A percentile compares a stretch with the other conserved stretches of the same genome.
Evolutionary conservation across 2,329 filamentous ascomycete species (phyloP).

Genomic region (Pyrenophora tritici-repentis): DNA sequence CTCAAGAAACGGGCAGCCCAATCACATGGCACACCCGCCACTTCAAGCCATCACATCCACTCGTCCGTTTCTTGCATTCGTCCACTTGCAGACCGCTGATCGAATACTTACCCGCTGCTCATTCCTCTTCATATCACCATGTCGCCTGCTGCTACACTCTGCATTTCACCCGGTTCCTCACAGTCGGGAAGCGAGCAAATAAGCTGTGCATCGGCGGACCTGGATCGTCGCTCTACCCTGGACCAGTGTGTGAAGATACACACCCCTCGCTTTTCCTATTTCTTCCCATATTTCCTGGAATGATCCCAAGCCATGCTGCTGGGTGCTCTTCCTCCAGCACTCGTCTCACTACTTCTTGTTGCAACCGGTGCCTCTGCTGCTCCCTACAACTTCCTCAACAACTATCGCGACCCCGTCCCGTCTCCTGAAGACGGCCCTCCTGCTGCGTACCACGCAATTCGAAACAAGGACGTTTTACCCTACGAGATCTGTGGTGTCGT

Average conservation of each 20-base stretch:
- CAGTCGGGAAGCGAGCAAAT: constrained; percentile 23
- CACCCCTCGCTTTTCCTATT: constrained; percentile 11
- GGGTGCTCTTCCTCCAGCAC: constrained; percentile 29
- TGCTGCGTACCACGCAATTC: constrained; percentile 34
- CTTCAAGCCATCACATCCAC: constrained; percentile 31
- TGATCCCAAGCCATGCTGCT: constrained; percentile 33
- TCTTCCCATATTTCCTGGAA: constrained; percentile 8
- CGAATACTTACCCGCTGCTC: constrained; percentile 27
- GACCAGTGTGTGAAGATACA: constrained; percentile 14
- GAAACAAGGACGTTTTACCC: constrained; percentile 65
- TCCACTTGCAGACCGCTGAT: constrained; percentile 35
- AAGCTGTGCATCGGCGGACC: constrained; percentile 13
- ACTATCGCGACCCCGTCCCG: constrained; percentile 34
- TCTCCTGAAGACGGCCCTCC: constrained; percentile 38
- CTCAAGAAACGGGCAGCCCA: constrained; percentile 34
- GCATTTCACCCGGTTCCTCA: constrained; percentile 29
- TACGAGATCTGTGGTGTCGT: constrained; percentile 83
- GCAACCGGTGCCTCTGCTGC: constrained; percentile 29
- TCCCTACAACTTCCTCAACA: constrained; percentile 33
- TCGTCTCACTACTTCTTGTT: constrained; percentile 35
- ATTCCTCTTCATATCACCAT: constrained; percentile 31
- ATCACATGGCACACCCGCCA: constrained; percentile 29
- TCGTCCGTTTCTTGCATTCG: constrained; percentile 22
- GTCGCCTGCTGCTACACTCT: constrained; percentile 33
- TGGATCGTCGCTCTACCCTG: constrained; percentile 19